Conservation (phyloP, 1,284 basidiomycete species). For the Agaricales sp. region DNA sequence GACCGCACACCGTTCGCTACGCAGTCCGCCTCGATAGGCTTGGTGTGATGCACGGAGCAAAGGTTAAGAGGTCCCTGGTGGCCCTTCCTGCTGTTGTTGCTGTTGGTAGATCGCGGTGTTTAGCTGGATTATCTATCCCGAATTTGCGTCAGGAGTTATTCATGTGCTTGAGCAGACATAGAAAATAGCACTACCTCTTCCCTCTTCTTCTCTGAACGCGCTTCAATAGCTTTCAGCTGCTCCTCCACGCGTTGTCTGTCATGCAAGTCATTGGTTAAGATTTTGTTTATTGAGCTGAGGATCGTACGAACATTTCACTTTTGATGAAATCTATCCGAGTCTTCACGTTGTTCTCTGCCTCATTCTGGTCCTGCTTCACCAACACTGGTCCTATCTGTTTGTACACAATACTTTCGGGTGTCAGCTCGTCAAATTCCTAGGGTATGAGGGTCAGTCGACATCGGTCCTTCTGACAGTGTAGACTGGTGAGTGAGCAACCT, state of each 20-base stretch:
- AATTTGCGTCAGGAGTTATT: slow-evolving; percentile 7
- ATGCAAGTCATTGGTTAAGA: slow-evolving; percentile 7
- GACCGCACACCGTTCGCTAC: no score
- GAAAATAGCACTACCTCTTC: slow-evolving; percentile 64
- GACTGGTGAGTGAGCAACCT: neutral
- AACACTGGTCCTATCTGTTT: slow-evolving; percentile 91
- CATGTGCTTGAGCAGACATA: slow-evolving; percentile 5
- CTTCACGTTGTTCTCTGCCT: slow-evolving; percentile 86
- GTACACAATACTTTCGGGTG: slow-evolving; percentile 75
- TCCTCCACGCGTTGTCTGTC: slow-evolving; percentile 71
- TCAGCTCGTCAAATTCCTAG: slow-evolving; percentile 79
- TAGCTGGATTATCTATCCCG: slow-evolving; percentile 49
- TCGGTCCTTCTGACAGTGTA: neutral
- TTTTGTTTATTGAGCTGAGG: slow-evolving; percentile 2
- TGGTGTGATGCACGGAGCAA: slow-evolving; percentile 1
- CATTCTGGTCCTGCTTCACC: slow-evolving; percentile 81
- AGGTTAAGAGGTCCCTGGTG: no score
- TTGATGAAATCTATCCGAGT: slow-evolving; percentile 89
- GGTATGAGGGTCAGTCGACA: neutral
- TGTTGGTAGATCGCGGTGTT: slow-evolving; percentile 47
- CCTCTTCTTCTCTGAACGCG: slow-evolving; percentile 71
- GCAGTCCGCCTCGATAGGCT: no score
- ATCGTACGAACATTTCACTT: slow-evolving; percentile 70
- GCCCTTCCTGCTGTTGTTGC: slow-evolving; percentile 10
- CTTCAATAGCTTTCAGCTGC: slow-evolving; percentile 68